Percentiles rank a stretch among this genome's conserved stretches.
Conservation (phyloP, 768 basidiomycete species). For the Strobilomyces dryophilus region DNA sequence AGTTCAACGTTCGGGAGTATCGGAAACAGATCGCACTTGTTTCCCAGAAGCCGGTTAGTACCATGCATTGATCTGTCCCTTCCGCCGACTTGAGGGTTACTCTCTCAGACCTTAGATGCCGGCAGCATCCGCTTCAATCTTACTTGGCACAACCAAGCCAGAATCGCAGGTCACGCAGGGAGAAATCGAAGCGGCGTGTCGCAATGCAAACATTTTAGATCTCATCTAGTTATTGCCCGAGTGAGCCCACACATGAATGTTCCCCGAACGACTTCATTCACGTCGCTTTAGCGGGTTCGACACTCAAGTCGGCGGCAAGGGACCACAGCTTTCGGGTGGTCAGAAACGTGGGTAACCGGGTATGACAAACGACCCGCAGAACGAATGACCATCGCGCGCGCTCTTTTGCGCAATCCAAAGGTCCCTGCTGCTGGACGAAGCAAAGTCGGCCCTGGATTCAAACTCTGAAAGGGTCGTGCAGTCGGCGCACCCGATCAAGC, state of each 20-base stretch:
- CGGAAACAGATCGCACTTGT: constrained; percentile 86
- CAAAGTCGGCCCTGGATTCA: constrained; percentile 87
- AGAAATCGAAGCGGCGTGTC: too few species aligned
- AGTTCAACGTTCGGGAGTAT: constrained; percentile 82
- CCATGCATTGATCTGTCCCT: background rate
- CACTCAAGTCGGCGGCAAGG: too few species aligned
- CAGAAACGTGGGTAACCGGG: constrained; percentile 54
- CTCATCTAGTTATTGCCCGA: too few species aligned
- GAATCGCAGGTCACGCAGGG: too few species aligned
- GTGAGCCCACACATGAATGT: too few species aligned
- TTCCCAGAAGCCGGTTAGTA: constrained; percentile 59
- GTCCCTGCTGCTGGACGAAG: constrained; percentile 86
- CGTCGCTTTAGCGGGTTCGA: constrained; percentile 30
- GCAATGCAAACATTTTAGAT: too few species aligned
- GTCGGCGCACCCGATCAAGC: constrained; percentile 88
- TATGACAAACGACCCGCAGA: constrained; percentile 28
- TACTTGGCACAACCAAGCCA: too few species aligned
- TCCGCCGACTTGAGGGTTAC: too few species aligned
- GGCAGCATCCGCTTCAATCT: too few species aligned
- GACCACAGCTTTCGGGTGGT: too few species aligned
- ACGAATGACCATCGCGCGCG: constrained; percentile 83
- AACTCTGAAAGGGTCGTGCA: constrained; percentile 94
- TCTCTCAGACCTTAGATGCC: too few species aligned
- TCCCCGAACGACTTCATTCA: too few species aligned
- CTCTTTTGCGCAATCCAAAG: constrained; percentile 36